These are phyloP conservation scores for Colletotrichum karsti DNA, from an alignment of 2,329 filamentous ascomycete genomes.

Conservation along the genomic window DNA sequence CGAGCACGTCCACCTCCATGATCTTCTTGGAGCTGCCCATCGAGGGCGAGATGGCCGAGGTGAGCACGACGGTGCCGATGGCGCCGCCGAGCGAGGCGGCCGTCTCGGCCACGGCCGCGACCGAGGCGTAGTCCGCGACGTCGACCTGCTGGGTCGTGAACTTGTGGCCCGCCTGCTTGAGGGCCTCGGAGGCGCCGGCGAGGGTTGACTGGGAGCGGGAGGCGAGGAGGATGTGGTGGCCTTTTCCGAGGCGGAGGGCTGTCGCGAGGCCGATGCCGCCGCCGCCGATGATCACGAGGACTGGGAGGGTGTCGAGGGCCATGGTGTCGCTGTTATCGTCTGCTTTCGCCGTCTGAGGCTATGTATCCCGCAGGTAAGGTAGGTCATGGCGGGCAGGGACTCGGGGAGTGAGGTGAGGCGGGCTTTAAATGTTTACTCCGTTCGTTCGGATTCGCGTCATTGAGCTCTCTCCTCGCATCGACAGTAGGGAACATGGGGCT, in stretches of 20 bases:
- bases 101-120: neutral
- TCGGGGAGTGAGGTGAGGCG: no score
- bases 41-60: neutral
- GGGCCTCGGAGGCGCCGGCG: neutral
- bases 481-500: no score
- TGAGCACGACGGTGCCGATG: slow-evolving; percentile 8
- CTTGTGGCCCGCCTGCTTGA: neutral
- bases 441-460: no score
- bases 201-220: slow-evolving; percentile 4
- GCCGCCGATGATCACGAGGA: slow-evolving; percentile 8
- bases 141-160: slow-evolving; percentile 3
- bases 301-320: neutral
- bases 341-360: no score
- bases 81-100: neutral
- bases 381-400: neutral
- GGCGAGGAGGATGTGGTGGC: slow-evolving; percentile 8
- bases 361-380: fast-evolving
- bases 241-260: neutral
- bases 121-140: neutral
- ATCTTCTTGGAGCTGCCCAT: neutral
- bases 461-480: no score
- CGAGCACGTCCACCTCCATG: neutral
- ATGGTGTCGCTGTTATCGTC: neutral
- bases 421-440: no score
- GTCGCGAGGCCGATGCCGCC: slow-evolving; percentile 16